Percentiles rank a stretch among this genome's conserved stretches.
Evolutionary conservation across 2,329 filamentous ascomycete genomes (phyloP).

Genomic region (Ophiocordyceps polyrhachis-furcata): DNA sequence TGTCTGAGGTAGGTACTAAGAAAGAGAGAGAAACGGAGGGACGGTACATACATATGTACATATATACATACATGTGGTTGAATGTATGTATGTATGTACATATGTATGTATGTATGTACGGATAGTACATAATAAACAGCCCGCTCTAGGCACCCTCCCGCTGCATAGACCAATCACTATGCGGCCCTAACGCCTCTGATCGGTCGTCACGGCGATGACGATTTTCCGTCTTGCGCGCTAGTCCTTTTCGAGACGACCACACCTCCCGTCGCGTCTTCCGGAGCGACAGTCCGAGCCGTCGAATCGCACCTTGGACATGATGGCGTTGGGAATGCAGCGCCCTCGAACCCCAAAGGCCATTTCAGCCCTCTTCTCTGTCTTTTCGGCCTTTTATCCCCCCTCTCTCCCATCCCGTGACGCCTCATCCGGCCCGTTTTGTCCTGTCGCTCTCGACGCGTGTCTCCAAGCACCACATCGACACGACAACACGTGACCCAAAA

Average conservation of each 20-base stretch:
- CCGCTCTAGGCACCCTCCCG: slow-evolving; percentile 4
- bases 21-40: too few species aligned
- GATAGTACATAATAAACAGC: not conserved
- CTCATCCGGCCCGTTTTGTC: not conserved
- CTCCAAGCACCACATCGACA: not conserved
- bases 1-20: too few species aligned
- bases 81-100: too few species aligned
- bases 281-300: not conserved
- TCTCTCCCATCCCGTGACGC: not conserved
- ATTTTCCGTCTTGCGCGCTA: slow-evolving; percentile 7
- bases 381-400: not conserved
- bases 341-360: not conserved
- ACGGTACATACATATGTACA: too few species aligned
- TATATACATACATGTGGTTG: not conserved
- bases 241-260: not conserved
- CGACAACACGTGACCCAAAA: slow-evolving; percentile 1
- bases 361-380: not conserved
- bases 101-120: not conserved
- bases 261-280: slow-evolving; percentile 6
- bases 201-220: slow-evolving; percentile 18
- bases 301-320: not conserved
- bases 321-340: not conserved
- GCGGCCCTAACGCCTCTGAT: slow-evolving; percentile 4
- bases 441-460: not conserved
- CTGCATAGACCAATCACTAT: slow-evolving; percentile 7